Percentiles rank a stretch among this genome's conserved stretches.
Conservation (phyloP, 257 asterid species). For the Gentiana straminea region DNA sequence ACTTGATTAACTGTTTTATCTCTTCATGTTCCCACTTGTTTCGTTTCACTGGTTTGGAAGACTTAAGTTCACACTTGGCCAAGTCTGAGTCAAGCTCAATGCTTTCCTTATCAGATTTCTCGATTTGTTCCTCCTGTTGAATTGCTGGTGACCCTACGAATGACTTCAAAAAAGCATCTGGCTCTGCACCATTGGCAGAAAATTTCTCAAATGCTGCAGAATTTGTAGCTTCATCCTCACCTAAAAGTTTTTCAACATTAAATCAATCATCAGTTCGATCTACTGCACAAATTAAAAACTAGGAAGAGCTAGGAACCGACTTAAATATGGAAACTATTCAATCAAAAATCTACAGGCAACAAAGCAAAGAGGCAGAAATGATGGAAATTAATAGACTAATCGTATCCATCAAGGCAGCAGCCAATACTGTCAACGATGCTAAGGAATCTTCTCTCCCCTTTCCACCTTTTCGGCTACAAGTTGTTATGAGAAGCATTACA, state of each 20-base stretch:
- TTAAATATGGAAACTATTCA: no score
- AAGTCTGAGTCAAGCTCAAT: conserved; percentile 28
- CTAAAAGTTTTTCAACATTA: conserved; percentile 21
- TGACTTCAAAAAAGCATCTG: conserved; percentile 48
- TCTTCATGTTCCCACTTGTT: conserved; percentile 96
- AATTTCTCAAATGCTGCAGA: conserved; percentile 21
- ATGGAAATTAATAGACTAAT: no score
- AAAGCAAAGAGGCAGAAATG: neutral
- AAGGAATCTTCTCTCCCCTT: neutral
- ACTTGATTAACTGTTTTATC: conserved; percentile 53
- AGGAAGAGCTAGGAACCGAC: neutral
- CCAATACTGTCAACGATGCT: neutral
- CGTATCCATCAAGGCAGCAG: neutral
- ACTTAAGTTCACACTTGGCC: conserved; percentile 31
- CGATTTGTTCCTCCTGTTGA: conserved; percentile 22
- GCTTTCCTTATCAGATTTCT: conserved; percentile 24
- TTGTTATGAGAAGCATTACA: neutral
- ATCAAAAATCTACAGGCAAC: neutral
- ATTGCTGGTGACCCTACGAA: conserved; percentile 25
- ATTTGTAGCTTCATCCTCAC: conserved; percentile 27
- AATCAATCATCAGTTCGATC: conserved; percentile 20
- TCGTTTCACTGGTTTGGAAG: conserved; percentile 44
- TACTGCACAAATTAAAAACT: conserved; percentile 24
- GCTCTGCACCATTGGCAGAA: conserved; percentile 16
- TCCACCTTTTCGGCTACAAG: neutral